phyloP scores from a whole-genome alignment of 495 filamentous ascomycete genomes.

The Chaetomium cochliodes region DNA sequence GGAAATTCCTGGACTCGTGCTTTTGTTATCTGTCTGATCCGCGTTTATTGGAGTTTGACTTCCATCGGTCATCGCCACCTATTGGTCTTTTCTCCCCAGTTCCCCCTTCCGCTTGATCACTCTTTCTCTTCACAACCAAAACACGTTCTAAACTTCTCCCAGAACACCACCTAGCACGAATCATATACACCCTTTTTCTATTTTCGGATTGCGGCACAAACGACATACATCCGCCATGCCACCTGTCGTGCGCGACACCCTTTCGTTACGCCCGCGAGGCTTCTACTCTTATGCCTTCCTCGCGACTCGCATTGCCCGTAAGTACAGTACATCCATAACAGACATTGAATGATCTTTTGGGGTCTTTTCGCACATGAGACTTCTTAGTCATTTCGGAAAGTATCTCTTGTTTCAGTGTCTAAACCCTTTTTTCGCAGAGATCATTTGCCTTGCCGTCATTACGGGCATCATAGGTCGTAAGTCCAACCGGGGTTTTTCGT shows the following conservation, averaged over 20 bases:
- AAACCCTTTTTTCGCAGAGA: not conserved
- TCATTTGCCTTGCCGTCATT: slow-evolving; percentile 10
- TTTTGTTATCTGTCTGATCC: not conserved
- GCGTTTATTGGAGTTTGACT: not conserved
- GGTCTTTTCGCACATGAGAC: no score
- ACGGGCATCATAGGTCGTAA: slow-evolving; percentile 10
- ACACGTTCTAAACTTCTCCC: not conserved
- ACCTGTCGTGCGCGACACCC: slow-evolving; percentile 7
- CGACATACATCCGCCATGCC: not conserved
- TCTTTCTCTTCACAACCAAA: not conserved
- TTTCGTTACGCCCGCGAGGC: slow-evolving; percentile 19
- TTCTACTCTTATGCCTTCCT: slow-evolving; percentile 22
- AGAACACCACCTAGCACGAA: not conserved
- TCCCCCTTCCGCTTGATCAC: not conserved
- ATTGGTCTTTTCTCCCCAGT: not conserved
- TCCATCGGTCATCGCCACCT: not conserved
- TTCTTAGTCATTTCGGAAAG: no score
- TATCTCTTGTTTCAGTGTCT: not conserved
- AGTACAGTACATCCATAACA: not conserved
- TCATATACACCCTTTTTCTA: not conserved
- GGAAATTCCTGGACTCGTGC: no score
- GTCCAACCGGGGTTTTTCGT: not conserved
- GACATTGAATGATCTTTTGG: no score
- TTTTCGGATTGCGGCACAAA: not conserved
- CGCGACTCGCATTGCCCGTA: not conserved